Base-by-base conservation (phyloP, 345 rosid species). In the Salix udensis region DNA sequence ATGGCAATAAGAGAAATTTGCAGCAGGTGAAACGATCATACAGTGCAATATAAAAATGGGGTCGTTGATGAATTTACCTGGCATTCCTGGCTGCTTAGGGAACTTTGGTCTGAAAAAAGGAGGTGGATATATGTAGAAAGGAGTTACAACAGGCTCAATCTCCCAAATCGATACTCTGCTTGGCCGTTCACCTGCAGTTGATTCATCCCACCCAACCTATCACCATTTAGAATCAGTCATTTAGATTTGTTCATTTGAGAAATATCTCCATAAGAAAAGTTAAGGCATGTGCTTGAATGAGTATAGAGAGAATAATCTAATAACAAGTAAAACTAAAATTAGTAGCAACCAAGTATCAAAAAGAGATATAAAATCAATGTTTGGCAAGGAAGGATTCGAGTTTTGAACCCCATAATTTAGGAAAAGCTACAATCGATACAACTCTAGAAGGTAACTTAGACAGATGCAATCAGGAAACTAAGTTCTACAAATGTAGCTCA, bases 151-250 rank as follows among this genome's bases (percentile, higher is more conserved):
- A 0, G 98, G 99, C 82, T 96, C 98, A 72, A 87, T 84, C 26
- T 93, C 99, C 99, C 99, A 96, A n/a, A 90, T 80, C 9, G 99
- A 93, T 76, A 96, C 99, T 72, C 97, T 85, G 74, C 88, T 87
- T 64, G 94, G 99, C 70, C 98, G 79, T 64, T 91, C 98, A 75
- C 98, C 95, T 62, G 97, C 91, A 60, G 98, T 87, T 26, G 98
- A 96, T 76, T 96, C 98, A 81, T 93, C 99, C 99, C 99, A 96
- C 42, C 98, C 98, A 62, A 96, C 98, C 99, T 96, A 84, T 78
- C 84, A 58, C 77, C 62, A 65, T 24, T 39, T 37, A 24, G 66
- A 44, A 34, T 65, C 31, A 28, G 62, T 16, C 26, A 46, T n/a
- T n/a, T 13, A 8, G 58, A 48, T 28, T 30, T 65, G 2, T 70